Base-by-base conservation (phyloP, 2,329 filamentous ascomycete genomes). In the Cephalotrichum gorgonifer region DNA sequence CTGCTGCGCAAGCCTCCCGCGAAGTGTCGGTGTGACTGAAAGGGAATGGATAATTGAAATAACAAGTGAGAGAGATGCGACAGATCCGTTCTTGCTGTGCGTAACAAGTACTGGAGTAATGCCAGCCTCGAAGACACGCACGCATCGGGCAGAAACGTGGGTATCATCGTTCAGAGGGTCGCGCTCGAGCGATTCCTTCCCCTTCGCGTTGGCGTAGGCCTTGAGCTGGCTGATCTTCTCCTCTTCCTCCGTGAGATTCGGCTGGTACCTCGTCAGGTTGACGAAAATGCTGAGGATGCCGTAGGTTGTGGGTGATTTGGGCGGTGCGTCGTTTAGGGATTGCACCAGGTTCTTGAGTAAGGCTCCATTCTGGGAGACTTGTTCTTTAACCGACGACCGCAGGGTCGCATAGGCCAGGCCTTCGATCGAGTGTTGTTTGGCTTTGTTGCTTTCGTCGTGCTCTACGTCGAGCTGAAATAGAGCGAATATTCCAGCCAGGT, bases 171-270 rank as follows among this genome's bases (percentile, higher is more conserved):
- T 83, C 0, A 94, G 71, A 7, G 80, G 78, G 59, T 90, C 80
- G 0, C 76, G 71, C 3, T 74, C 69, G 0, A 72, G 62, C n/a
- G 76, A 61, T 11, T 42, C 35, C 52, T 79, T 78, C 58, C 88
- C 89, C 5, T 83, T 82, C 1, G 88, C 86, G 60, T 95, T 88
- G 14, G 93, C 93, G 58, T 97, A 98, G 2, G 89, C 88, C 70
- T 95, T 96, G 42, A 98, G 76, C 62, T 98, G 87, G 6, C 79
- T 79, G 70, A 98, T 88, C 60, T 87, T 88, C 69, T 91, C 93
- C 58, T 96, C 85, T 64, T 98, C 93, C 54, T 96, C 91, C 0
- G 88, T 84, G 38, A 90, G 73, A 7, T 73, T 72, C 6, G 89
- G 89, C 38, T 79, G 76, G 62, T 95, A 97, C 27, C 78, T 75